phyloP scores from a whole-genome alignment of 2,329 filamentous ascomycete genomes.

The Scedosporium apiospermum region DNA sequence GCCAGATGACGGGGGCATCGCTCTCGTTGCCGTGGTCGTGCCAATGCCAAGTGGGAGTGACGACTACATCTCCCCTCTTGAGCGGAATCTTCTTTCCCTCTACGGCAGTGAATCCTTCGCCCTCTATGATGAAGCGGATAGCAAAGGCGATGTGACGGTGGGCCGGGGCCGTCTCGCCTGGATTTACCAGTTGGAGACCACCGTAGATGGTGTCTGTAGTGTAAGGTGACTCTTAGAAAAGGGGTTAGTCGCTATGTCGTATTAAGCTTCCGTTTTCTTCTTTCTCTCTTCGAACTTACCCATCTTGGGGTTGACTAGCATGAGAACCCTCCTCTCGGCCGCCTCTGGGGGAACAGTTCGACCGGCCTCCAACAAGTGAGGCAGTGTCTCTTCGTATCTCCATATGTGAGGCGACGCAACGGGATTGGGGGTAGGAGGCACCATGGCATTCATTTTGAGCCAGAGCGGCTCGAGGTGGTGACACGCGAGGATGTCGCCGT shows the following conservation, averaged over 20 bases:
- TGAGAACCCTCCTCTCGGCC: constrained; percentile 30
- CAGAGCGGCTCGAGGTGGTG: constrained; percentile 32
- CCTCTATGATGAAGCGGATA: constrained; percentile 48
- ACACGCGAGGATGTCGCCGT: constrained; percentile 19
- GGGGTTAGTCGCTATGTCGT: background rate
- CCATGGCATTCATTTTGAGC: constrained; percentile 36
- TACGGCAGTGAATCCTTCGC: constrained; percentile 47
- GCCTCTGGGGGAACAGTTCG: constrained; percentile 26
- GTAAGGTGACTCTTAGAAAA: constrained; percentile 34
- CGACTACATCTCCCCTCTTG: constrained; percentile 42
- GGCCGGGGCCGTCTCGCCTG: constrained; percentile 43
- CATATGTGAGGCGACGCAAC: constrained; percentile 28
- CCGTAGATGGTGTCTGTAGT: constrained; percentile 50
- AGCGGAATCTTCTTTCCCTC: constrained; percentile 43
- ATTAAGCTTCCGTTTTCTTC: background rate
- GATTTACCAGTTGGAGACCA: constrained; percentile 46
- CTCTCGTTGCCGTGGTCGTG: constrained; percentile 52
- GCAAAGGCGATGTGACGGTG: constrained; percentile 48
- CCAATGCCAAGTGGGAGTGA: constrained; percentile 50
- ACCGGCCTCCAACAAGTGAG: constrained; percentile 24
- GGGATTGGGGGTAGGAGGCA: constrained; percentile 36
- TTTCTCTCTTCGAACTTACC: constrained; percentile 11
- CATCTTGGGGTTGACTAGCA: constrained; percentile 29
- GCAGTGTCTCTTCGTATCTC: constrained; percentile 24
- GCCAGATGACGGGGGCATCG: constrained; percentile 43